Percentiles rank a stretch among this genome's conserved stretches.
phyloP scores from a whole-genome alignment of 2,329 filamentous ascomycete genomes.

The Capronia coronata region DNA sequence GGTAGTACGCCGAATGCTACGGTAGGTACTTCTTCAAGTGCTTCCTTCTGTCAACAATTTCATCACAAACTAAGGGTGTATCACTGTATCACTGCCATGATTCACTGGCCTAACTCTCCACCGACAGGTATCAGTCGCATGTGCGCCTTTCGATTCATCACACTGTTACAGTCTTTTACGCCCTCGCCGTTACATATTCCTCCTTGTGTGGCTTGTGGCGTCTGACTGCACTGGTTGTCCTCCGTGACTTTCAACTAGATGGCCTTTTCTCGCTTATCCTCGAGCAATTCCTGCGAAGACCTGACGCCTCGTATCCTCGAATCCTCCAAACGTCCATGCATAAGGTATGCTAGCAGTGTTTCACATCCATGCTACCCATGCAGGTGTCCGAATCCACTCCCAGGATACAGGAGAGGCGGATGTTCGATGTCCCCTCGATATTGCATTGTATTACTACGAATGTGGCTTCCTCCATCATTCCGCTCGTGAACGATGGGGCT shows the following conservation, averaged over 20 bases:
- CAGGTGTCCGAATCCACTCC: no score
- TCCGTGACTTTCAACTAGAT: not conserved
- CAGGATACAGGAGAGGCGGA: no score
- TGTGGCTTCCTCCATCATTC: no score
- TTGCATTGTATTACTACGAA: no score
- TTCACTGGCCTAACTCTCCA: not conserved
- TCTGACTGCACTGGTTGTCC: not conserved
- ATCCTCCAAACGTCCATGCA: not conserved
- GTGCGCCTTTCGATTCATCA: conserved; percentile 10
- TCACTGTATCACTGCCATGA: not conserved
- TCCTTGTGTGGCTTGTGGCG: not conserved
- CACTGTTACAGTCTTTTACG: not conserved
- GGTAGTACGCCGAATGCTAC: no score
- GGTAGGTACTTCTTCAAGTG: not conserved
- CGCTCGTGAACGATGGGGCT: no score
- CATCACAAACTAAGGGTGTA: not conserved
- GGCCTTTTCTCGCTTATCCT: no score
- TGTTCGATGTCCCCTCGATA: no score
- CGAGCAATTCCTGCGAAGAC: not conserved
- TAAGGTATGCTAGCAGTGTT: no score
- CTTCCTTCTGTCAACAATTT: not conserved
- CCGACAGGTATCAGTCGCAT: conserved; percentile 13
- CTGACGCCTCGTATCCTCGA: not conserved
- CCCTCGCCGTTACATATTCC: not conserved
- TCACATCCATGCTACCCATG: no score